Evolutionary conservation across 805 yeast genomes (phyloP).

Genomic region (Candida insectalens): DNA sequence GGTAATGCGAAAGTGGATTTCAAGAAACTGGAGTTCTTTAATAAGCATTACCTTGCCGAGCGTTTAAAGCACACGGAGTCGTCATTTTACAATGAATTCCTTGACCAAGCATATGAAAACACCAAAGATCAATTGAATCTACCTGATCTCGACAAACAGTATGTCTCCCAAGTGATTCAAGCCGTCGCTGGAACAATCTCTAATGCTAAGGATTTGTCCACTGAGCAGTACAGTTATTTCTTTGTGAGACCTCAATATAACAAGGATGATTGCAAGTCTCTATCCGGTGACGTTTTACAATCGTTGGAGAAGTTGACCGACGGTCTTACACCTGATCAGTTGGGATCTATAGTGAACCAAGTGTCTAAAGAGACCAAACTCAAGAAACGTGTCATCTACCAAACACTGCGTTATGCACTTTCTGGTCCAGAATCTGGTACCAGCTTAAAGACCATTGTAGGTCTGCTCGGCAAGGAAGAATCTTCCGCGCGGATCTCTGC

Average conservation of each 20-base stretch:
- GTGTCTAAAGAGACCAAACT: conserved; percentile 4
- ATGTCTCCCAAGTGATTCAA: conserved; percentile 30
- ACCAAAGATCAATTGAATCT: conserved; percentile 2
- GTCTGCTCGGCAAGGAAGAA: conserved; percentile 40
- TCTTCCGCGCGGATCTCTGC: conserved; percentile 22
- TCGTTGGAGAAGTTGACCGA: conserved; percentile 6
- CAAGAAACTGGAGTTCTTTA: conserved; percentile 65
- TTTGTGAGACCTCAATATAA: conserved; percentile 29
- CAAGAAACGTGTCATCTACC: conserved; percentile 38
- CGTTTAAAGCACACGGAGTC: conserved; percentile 29
- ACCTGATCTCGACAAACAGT: conserved; percentile 16
- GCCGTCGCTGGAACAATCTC: conserved; percentile 40
- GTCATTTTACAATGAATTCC: conserved; percentile 25
- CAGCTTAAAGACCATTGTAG: conserved; percentile 47
- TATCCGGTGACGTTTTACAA: conserved; percentile 2
- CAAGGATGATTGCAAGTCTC: conserved; percentile 6
- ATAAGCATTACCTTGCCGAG: conserved; percentile 52
- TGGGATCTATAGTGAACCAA: conserved; percentile 6
- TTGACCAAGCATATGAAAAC: conserved; percentile 17
- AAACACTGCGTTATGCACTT: conserved; percentile 54
- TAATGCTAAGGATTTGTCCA: conserved; percentile 41
- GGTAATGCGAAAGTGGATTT: conserved; percentile 92
- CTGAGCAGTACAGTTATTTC: conserved; percentile 36
- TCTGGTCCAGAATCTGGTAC: conserved; percentile 66
- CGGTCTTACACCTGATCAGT: conserved; percentile 5